phyloP scores from a whole-genome alignment of 1,284 basidiomycete species.

The Inonotus hispidus region DNA sequence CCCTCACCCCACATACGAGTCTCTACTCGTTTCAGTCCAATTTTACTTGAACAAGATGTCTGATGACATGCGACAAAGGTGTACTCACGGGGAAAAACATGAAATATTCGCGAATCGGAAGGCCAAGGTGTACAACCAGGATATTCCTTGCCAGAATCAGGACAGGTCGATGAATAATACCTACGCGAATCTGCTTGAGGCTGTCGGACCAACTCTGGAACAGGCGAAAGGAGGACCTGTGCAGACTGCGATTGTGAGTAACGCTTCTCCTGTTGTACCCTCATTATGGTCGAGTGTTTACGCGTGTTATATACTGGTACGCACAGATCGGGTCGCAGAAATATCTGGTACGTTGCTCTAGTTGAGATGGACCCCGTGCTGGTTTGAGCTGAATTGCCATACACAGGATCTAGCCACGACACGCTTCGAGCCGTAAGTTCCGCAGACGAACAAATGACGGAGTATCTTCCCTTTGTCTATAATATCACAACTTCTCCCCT shows the following conservation, averaged over 20 bases:
- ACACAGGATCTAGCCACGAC: no score
- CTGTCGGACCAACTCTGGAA: not conserved
- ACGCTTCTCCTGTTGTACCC: no score
- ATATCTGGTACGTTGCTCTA: no score
- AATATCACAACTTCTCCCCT: no score
- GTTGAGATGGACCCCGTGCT: no score
- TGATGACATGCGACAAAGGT: not conserved
- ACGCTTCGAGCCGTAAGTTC: no score
- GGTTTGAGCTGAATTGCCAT: no score
- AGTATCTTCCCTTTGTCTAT: no score
- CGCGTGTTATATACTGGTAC: no score
- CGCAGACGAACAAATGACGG: no score
- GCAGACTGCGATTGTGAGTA: conserved; percentile 3
- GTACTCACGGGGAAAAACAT: not conserved
- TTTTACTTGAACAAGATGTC: not conserved
- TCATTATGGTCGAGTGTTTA: no score
- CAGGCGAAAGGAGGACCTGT: conserved; percentile 2
- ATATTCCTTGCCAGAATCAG: not conserved
- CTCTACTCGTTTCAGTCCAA: not conserved
- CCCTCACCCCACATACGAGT: conserved; percentile 5
- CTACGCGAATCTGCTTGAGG: not conserved
- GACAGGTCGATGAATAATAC: not conserved
- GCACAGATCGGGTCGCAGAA: no score
- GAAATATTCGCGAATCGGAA: not conserved
- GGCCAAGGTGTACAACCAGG: not conserved